Base-by-base conservation (phyloP, 306 rosid genomes). In the Casuarina glauca region DNA sequence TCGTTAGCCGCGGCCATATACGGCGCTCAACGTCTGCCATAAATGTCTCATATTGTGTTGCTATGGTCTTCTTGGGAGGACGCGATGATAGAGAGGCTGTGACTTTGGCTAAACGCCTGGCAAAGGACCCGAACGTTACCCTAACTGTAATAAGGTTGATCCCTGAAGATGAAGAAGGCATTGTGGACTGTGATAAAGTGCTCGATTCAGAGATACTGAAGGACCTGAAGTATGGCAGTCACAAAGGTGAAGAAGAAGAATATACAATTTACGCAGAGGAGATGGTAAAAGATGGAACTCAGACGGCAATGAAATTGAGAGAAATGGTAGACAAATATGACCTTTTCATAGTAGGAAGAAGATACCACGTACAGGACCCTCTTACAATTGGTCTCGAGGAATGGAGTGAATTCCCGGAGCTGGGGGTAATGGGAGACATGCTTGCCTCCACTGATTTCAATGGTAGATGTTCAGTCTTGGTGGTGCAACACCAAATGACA, bases 321-420 rank as follows among this genome's bases (percentile, higher is more conserved):
- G 48, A 67, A 11, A 38, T 84, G 46, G 87, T 70, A 4, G 74
- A 41, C 39, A 76, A 71, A 38, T 89, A 63, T 84, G 92, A 89
- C 78, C 79, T 89, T 57, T 77, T 88, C 5, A 74, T 91, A 44
- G 90, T 87, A 51, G 93, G 98, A 5, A 89, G 95, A 76, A 82
- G 89, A 45, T 79, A 75, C 9, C 80, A 85, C 0, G 3, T 73
- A 1, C 82, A 86, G 49, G 80, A 73, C 35, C 74, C 83, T 32
- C 93, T 87, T 12, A 91, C 91, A 0, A 16, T 32, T 2, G 91
- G 97, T 11, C 78, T 93, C 12, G 60, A 74, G 16, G 89, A 89
- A 54, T 93, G 98, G 97, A 87, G 85, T 81, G 93, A 89, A 80
- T 89, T 80, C 68, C 92, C 91, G 0, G 90, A 93, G 71, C 89